Conservation (phyloP, 306 rosid genomes). For the Fragaria nilgerrensis region DNA sequence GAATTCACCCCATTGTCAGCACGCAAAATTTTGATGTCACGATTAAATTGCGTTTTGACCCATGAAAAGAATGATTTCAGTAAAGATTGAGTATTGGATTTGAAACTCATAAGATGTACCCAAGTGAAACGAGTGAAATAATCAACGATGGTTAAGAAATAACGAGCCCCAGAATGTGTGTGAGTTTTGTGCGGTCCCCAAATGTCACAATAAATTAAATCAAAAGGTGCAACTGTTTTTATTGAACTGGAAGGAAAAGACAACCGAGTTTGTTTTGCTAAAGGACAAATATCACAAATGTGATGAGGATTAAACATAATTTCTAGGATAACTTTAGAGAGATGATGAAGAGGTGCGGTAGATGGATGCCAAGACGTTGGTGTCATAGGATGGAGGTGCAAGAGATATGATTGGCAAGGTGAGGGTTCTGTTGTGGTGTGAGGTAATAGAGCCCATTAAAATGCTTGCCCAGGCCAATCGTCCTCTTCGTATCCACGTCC, state of each 20-base stretch:
- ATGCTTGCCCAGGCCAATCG: too few species aligned
- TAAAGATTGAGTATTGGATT: neutral
- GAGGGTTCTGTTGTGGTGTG: too few species aligned
- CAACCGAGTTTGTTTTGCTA: neutral
- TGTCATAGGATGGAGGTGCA: too few species aligned
- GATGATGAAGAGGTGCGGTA: too few species aligned
- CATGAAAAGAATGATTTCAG: neutral
- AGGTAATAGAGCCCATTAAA: too few species aligned
- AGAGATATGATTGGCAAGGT: too few species aligned
- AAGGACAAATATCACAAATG: neutral
- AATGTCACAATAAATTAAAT: neutral
- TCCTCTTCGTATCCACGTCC: too few species aligned
- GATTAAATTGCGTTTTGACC: neutral
- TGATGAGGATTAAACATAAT: too few species aligned
- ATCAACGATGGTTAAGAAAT: neutral
- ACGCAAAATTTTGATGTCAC: neutral
- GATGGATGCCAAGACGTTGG: too few species aligned
- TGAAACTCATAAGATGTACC: neutral
- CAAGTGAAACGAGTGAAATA: neutral
- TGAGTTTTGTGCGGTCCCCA: neutral
- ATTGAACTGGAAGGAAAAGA: neutral
- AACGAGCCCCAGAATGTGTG: neutral
- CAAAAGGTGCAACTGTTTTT: neutral
- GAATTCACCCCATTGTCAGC: neutral
- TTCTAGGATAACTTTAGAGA: too few species aligned